Evolutionary conservation across 2,329 filamentous ascomycete genomes (phyloP), one percentile per base, ranked within the genome.

Genomic region (Colletotrichum magnum): DNA sequence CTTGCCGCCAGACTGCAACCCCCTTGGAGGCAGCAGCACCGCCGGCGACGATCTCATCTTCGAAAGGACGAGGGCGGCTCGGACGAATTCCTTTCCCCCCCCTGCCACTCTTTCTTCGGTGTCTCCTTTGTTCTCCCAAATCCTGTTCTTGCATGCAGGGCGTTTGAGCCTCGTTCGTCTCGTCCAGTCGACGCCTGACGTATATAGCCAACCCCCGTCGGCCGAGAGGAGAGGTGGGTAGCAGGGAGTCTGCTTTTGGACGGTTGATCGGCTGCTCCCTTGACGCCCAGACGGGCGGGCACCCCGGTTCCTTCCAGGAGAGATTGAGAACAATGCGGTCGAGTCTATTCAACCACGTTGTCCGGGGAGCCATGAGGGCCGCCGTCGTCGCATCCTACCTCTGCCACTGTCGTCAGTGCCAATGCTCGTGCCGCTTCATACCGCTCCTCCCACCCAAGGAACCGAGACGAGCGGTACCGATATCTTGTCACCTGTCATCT

Each of bases 391-490:
- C 15, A 24, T 53, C 32, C n/a, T 50, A 16, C 15, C n/a, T 57
- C 56, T 52, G 56, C 57, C 67, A 53, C 57, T 57, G 43, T 57
- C 67, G 62, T 58, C 57, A 58, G 62, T 32, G 18, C 16, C 43
- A 47, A 52, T 47, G 47, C 45, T 7, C 51, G 24, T 5, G 7
- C 32, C 32, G 32, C 10, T 36, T 57, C n/a, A 52, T 62, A 58
- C 51, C 39, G 26, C 43, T 5, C 18, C 16, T 57, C 24, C 24
- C 41, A 13, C 18, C 16, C 26, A 39, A 18, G 4, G 16, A 26
- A 13, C 36, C 9, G 54, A 15, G 39, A 28, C 13, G 21, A 39
- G 5, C 18, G 67, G 67, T 69, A 67, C 32, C 67, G 62, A 58
- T 41, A 39, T 43, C 36, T 39, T 41, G 36, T 65, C 56, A 36